Conservation (phyloP, 2,329 filamentous ascomycete genomes). For the Didymellaceae sp. region DNA sequence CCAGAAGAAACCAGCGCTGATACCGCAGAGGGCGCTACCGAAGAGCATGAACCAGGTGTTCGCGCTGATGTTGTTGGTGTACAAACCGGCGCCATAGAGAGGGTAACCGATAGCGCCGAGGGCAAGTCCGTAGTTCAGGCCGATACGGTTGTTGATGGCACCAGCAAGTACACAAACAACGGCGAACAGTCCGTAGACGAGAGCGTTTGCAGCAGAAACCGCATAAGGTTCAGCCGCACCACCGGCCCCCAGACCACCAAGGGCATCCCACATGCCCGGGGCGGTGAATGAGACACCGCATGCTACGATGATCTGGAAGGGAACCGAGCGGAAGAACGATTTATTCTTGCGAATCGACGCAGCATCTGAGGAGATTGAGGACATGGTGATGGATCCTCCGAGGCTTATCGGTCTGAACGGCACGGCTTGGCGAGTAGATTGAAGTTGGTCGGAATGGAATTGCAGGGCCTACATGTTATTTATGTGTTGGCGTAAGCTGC, state of each 20-base stretch:
- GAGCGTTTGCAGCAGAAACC: slow-evolving; percentile 42
- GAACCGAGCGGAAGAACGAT: slow-evolving; percentile 41
- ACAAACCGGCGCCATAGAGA: slow-evolving; percentile 51
- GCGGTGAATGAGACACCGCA: slow-evolving; percentile 45
- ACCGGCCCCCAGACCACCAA: slow-evolving; percentile 43
- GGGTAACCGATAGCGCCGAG: slow-evolving; percentile 54
- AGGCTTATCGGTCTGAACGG: slow-evolving; percentile 7
- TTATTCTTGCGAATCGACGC: slow-evolving; percentile 25
- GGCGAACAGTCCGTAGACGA: slow-evolving; percentile 44
- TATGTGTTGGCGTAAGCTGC: not conserved
- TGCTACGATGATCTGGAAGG: slow-evolving; percentile 44
- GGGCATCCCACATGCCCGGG: slow-evolving; percentile 46
- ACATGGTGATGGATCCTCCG: slow-evolving; percentile 9
- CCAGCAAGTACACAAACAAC: slow-evolving; percentile 43
- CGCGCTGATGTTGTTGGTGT: slow-evolving; percentile 48
- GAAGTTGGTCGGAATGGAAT: not conserved
- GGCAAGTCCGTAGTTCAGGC: slow-evolving; percentile 44
- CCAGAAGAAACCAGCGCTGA: slow-evolving; percentile 53
- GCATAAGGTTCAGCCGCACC: slow-evolving; percentile 44
- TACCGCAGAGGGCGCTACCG: slow-evolving; percentile 48
- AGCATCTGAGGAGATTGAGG: slow-evolving; percentile 8
- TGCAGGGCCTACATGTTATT: slow-evolving; percentile 8
- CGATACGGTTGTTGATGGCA: slow-evolving; percentile 49
- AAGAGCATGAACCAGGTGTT: slow-evolving; percentile 52
- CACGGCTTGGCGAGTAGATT: no score